Base-by-base conservation (phyloP, 495 filamentous ascomycete species). In the Penicillium turbatum region DNA sequence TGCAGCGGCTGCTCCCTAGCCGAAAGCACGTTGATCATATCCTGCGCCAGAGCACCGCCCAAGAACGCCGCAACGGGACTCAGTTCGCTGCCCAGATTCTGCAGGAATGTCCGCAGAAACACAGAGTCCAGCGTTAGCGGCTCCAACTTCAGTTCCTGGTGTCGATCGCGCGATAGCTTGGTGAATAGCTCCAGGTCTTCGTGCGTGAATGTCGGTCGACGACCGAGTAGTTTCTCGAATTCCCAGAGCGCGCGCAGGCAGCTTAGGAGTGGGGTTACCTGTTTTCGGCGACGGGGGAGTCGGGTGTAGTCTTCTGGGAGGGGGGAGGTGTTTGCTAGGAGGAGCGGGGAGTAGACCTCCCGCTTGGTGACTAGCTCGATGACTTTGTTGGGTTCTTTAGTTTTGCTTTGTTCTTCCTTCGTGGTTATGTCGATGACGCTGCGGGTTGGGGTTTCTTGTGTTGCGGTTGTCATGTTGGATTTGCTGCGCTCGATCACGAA, bases 21-120 rank as follows among this genome's bases (percentile, higher is more conserved):
- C 19, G 91, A 89, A 8, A 97, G 80, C 32, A 97, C 92, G 56
- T 97, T 97, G 69, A 98, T 97, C 16, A 95, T 90, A 65, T 98
- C 93, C 72, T 98, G 93, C 3, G 92, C 91, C 5, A 98, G 76
- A 62, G 88, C 82, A 0, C 91, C 93, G 24, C 93, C 93, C 21
- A 97, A 68, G 53, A 97, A 90, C 0, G 93, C 92, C 2, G 90
- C 85, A 10, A 95, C 89, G 19, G 93, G 90, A 27, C 87, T 85
- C 27, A 98, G 70, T 69, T 98, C 93, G 57, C 79, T 79, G 13
- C 83, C 85, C 3, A 95, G 72, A 38, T 91, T 91, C 66, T 91
- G 85, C 29, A 96, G 62, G 71, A 96, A 96, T 55, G 74, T 82
- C 11, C 88, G 78, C n/a, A 98, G 72, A 60, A 95, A 87, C 16